Conservation (phyloP, 257 asterid genomes). For the Linderniella brevidens region DNA sequence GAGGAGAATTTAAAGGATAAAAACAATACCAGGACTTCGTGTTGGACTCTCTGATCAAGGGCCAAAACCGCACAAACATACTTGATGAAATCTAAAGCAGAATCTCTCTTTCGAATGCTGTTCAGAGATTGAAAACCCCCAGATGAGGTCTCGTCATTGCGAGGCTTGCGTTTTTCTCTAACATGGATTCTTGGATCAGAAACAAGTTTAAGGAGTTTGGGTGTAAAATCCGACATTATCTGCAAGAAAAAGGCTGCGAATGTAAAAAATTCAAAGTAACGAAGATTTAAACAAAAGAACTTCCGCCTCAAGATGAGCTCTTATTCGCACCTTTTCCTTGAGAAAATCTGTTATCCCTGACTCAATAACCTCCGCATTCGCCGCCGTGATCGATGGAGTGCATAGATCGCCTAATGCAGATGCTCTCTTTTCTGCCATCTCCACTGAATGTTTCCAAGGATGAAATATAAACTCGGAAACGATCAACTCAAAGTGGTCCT, state of each 20-base stretch:
- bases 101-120: slow-evolving; percentile 43
- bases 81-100: slow-evolving; percentile 83
- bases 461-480: slow-evolving; percentile 77
- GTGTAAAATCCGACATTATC: slow-evolving; percentile 72
- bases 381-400: slow-evolving; percentile 87
- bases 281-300: too few relatives aligned
- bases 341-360: slow-evolving; percentile 52
- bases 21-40: slow-evolving; percentile 71
- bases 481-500: slow-evolving; percentile 77
- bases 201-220: slow-evolving; percentile 71
- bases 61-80: slow-evolving; percentile 81
- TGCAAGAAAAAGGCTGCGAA: slow-evolving; percentile 20
- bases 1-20: slow-evolving; percentile 2
- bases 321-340: slow-evolving; percentile 50
- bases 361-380: slow-evolving; percentile 78
- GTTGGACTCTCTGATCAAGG: slow-evolving; percentile 87
- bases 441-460: slow-evolving; percentile 92
- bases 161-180: slow-evolving; percentile 28
- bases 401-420: slow-evolving; percentile 41
- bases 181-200: slow-evolving; percentile 57
- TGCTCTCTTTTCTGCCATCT: slow-evolving; percentile 52
- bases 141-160: slow-evolving; percentile 19
- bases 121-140: slow-evolving; percentile 25
- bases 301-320: background rate
- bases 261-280: slow-evolving; percentile 2